Evolutionary conservation across 2,329 filamentous ascomycete species (phyloP), one percentile per base, ranked within the genome.

Genomic region (Alternaria incomplexa): DNA sequence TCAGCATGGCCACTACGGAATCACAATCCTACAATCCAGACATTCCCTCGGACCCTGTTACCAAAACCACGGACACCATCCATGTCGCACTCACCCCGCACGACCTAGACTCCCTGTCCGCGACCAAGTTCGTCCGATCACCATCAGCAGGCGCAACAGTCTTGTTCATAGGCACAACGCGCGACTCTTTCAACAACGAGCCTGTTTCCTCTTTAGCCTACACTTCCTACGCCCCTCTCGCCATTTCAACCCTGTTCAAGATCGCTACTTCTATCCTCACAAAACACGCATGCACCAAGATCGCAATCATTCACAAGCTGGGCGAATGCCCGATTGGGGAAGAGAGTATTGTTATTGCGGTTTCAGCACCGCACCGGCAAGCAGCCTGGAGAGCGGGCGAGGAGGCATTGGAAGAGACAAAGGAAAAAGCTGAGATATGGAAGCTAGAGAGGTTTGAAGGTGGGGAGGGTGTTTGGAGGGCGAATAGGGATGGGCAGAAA

Each of bases 401-500:
- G 82, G 93, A 96, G 81, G 91, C 93, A 32, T 82, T 98, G 62
- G 95, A 98, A 82, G 83, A 88, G 77, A 93, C 92, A 75, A 99
- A 98, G 83, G 88, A 87, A 58, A 89, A 86, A 68, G 93, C 93
- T n/a, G 96, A 99, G 83, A 90, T 99, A 45, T 97, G 95, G 95
- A 97, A 97, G 82, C 84, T 89, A 68, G 95, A 98, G 82, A 91
- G 93, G 78, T 97, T 97, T 83, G 88, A 87, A 48, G 90, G 87
- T 1, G 90, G 89, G 22, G 90, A 91, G 66, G 92, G 86, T 7
- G 86, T 96, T 47, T 97, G 94, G 94, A 90, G 93, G 81, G 93
- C 92, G 64, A 97, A 97, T 81, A 83, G 90, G 67, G 93, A 97
- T 80, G 91, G 91, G 10, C 83, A 84, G 63, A 80, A 82, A 51